Base-by-base conservation (phyloP, 164 flowering plant species). In the Protea cynaroides region DNA sequence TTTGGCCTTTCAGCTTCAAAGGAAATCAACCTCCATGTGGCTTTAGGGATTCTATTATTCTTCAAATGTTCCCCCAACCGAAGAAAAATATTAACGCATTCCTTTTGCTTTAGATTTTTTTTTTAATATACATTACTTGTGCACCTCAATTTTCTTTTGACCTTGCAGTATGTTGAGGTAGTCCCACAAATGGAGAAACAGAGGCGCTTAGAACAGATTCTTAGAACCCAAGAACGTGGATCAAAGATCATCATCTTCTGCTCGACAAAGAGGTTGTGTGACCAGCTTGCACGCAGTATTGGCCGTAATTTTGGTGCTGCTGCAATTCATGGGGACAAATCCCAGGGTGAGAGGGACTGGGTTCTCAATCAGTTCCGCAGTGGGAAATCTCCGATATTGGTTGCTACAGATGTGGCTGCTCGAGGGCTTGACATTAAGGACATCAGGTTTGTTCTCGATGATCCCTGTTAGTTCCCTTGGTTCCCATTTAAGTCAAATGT, bases 361-460 rank as follows among this genome's bases (percentile, higher is more conserved):
- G 97, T 89, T 64, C 68, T 93, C 66, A 89, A 83, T 71, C 89
- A 87, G 74, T 93, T 93, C 65, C 86, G 96, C 1, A 73, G 72
- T 63, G 98, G 98, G 51, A 87, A 79, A 70, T 77, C 84, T 13
- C 94, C 95, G 3, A 79, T 93, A 52, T 76, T 92, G 63, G 91
- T 90, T 71, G 98, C 98, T 23, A 92, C 98, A 58, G 96, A 92
- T 73, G 98, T 92, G 73, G 98, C 98, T 68, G 98, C 98, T 37
- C 80, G 98, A 23, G 98, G 98, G 10, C 87, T 92, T 69, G 97
- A 90, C 66, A 83, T 93, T 56, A 88, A 89, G 72, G 97, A 92
- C 65, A 88, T 92, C 71, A 92, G 98, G 97, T 85, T 29, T 44
- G 61, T 49, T 62, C 7, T 71, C 43, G 34, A 29, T 29, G 34